Evolutionary conservation across 2,329 filamentous ascomycete genomes (phyloP).

Genomic region (Talaromyces sp.): DNA sequence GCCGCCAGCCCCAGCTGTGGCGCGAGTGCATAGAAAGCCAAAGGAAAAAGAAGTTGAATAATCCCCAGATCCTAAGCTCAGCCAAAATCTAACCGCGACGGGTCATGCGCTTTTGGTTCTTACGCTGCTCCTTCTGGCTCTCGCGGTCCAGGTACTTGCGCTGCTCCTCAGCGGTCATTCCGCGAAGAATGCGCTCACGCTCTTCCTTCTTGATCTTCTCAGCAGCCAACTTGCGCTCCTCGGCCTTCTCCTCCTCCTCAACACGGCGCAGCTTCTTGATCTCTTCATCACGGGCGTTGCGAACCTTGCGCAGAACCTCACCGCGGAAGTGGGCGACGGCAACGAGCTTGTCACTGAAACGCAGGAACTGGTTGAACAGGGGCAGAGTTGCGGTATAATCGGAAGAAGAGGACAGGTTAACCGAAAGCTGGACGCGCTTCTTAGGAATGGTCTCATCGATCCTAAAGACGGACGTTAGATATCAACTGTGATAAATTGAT

Average conservation of each 20-base stretch:
- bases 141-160: slow-evolving; percentile 84
- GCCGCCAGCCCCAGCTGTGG: not conserved
- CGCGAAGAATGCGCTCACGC: slow-evolving; percentile 78
- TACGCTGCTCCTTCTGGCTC: slow-evolving; percentile 70
- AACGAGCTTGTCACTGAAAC: slow-evolving; percentile 80
- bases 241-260: slow-evolving; percentile 71
- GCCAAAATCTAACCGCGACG: slow-evolving; percentile 48
- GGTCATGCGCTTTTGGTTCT: slow-evolving; percentile 65
- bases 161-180: slow-evolving; percentile 78
- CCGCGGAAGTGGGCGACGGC: slow-evolving; percentile 80
- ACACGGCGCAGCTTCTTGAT: slow-evolving; percentile 77
- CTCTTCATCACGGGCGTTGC: slow-evolving; percentile 76
- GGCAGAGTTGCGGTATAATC: slow-evolving; percentile 70
- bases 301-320: slow-evolving; percentile 85
- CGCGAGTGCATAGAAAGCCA: not conserved
- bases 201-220: slow-evolving; percentile 81
- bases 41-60: slow-evolving; percentile 21
- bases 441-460: slow-evolving; percentile 80
- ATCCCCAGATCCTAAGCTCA: slow-evolving; percentile 10
- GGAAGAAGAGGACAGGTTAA: slow-evolving; percentile 62
- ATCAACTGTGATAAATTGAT: not conserved
- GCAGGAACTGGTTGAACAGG: slow-evolving; percentile 79
- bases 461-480: slow-evolving; percentile 47
- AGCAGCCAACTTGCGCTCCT: slow-evolving; percentile 57
- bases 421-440: slow-evolving; percentile 82